Conservation (phyloP, 2,329 filamentous ascomycete genomes). For the Lasiodiplodia sp. region DNA sequence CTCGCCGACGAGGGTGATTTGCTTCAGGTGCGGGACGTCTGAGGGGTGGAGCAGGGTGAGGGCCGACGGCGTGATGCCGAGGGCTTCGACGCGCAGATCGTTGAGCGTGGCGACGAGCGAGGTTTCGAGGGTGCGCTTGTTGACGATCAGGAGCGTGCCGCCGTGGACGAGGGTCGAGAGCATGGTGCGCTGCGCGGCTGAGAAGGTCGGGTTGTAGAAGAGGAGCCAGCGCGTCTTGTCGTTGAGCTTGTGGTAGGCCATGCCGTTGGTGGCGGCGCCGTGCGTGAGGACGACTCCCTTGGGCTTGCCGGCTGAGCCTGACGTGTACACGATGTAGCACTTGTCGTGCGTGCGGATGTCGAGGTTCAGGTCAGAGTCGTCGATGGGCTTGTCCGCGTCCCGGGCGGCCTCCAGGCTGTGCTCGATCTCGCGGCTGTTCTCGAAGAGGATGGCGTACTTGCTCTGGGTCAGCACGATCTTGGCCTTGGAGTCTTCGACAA, state of each 20-base stretch:
- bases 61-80: conserved; percentile 54
- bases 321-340: conserved; percentile 28
- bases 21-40: conserved; percentile 39
- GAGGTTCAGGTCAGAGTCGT: conserved; percentile 5
- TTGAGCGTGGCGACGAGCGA: conserved; percentile 56
- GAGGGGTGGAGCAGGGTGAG: conserved; percentile 39
- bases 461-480: not conserved
- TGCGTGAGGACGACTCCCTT: conserved; percentile 27
- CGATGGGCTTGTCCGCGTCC: not conserved
- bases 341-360: not conserved
- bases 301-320: conserved; percentile 21
- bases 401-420: not conserved
- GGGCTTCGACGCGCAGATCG: conserved; percentile 59
- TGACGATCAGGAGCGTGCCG: conserved; percentile 67
- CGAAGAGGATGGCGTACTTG: not conserved
- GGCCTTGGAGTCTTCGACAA: conserved; percentile 37
- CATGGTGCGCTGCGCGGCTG: conserved; percentile 28
- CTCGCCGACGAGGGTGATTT: conserved; percentile 43
- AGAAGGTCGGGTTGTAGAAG: conserved; percentile 9
- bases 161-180: conserved; percentile 34
- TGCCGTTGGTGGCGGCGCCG: conserved; percentile 5
- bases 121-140: conserved; percentile 58
- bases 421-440: not conserved
- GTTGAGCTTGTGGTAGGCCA: not conserved
- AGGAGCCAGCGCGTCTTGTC: not conserved